Evolutionary conservation across 192 early-diverging fungal genomes (phyloP).

Genomic region (Backusella luteola): DNA sequence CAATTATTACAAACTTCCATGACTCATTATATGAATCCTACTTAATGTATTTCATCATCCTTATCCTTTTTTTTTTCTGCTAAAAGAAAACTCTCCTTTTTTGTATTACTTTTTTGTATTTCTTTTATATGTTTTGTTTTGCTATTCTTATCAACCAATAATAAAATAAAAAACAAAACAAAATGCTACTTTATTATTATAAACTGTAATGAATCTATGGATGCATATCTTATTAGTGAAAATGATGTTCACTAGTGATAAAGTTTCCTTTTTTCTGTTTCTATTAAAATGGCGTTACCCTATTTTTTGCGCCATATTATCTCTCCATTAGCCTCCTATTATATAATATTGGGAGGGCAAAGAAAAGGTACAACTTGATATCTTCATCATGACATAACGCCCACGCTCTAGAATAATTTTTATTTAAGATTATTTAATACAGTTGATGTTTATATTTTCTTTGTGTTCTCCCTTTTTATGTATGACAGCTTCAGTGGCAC

Average conservation of each 20-base stretch:
- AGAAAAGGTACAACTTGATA: too few relatives aligned
- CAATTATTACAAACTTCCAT: background rate
- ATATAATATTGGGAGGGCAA: too few relatives aligned
- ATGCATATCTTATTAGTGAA: too few relatives aligned
- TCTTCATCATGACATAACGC: background rate
- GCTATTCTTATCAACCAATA: background rate
- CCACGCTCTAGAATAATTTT: background rate
- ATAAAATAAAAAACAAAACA: background rate
- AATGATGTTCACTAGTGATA: too few relatives aligned
- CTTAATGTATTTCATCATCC: background rate
- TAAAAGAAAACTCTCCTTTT: background rate
- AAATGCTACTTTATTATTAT: background rate
- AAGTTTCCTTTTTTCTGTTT: too few relatives aligned
- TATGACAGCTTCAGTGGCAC: too few relatives aligned
- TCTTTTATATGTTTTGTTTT: background rate
- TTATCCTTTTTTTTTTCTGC: background rate
- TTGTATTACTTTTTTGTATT: conserved; percentile 5
- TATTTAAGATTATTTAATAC: too few relatives aligned
- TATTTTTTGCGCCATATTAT: background rate
- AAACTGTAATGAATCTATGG: too few relatives aligned
- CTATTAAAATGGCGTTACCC: background rate
- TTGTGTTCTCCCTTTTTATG: too few relatives aligned
- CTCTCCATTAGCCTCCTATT: background rate
- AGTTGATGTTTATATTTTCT: too few relatives aligned
- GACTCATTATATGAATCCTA: background rate